Base-by-base conservation (phyloP, 2,329 filamentous ascomycete species). In the Magnaporthales sp. region DNA sequence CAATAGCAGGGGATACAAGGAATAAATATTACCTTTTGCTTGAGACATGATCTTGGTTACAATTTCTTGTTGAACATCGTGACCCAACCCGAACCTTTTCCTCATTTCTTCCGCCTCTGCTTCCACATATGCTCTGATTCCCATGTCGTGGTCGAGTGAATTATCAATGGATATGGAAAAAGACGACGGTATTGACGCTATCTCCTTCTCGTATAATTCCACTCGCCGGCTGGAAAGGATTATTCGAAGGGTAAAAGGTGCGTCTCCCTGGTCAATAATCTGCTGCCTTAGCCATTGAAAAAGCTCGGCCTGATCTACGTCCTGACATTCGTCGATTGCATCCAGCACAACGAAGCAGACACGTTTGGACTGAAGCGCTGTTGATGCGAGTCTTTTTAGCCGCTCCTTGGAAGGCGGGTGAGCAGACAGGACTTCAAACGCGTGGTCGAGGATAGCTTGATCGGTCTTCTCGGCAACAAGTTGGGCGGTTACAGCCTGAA, bases 271-370 rank as follows among this genome's bases (percentile, higher is more conserved):
- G 9, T 24, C 1, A 6, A 4, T 29, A 27, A 27, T 27, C 54
- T 24, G 22, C 6, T n/a, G 5, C 3, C 13, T 61, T 3, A 61
- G 15, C 58, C 58, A 62, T 4, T 11, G 10, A 15, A 27, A 24
- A 8, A 62, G 11, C 19, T 61, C 22, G 56, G 22, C 22, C 22
- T 61, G 65, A 29, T 64, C 27, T 22, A 15, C 10, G 5, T 7
- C 15, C 2, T 58, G 15, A 29, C 46, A 64, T 26, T 67, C 62
- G 15, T 67, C 27, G 46, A 67, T n/a, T 22, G 26, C 62, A 24
- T 67, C 66, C 2, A 67, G 29, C 1, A 67, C 51, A 1, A 64
- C 22, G 70, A 74, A 67, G 71, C 13, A 62, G 9, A 62, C 2
- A n/a, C 60, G 26, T 19, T 30, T 62, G n/a, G 60, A 29, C 13